phyloP scores from a whole-genome alignment of 306 rosid species.

The Sesbania bispinosa region DNA sequence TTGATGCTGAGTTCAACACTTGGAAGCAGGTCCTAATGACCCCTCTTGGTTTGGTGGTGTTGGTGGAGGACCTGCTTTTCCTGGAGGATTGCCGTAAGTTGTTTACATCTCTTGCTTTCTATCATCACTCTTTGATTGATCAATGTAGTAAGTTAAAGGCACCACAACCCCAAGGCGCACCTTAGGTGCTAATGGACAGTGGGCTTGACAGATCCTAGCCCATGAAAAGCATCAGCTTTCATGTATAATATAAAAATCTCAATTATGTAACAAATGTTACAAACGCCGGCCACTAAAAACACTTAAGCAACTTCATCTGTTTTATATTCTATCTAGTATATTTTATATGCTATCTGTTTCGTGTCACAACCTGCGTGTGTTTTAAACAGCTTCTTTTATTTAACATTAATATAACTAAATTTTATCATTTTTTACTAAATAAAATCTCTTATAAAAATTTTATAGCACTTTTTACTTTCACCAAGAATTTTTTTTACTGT shows the following conservation, averaged over 20 bases:
- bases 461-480: not conserved
- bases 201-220: not conserved
- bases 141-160: not conserved
- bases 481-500: not conserved
- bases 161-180: not conserved
- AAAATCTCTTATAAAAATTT: not conserved
- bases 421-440: not conserved
- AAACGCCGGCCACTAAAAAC: not conserved
- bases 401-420: not conserved
- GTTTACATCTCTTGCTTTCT: constrained; percentile 15
- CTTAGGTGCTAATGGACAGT: not conserved
- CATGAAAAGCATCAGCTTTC: not conserved
- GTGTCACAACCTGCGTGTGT: not conserved
- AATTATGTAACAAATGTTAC: not conserved
- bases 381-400: not conserved
- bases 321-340: not conserved
- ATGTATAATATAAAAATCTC: not conserved
- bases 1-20: constrained; percentile 15
- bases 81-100: constrained; percentile 70
- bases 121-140: not conserved
- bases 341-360: not conserved
- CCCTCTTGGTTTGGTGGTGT: constrained; percentile 61
- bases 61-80: constrained; percentile 51
- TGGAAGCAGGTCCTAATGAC: constrained; percentile 64
- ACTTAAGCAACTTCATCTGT: not conserved